phyloP scores from a whole-genome alignment of 2,329 filamentous ascomycete species.

The Neodidymelliopsis sp. region DNA sequence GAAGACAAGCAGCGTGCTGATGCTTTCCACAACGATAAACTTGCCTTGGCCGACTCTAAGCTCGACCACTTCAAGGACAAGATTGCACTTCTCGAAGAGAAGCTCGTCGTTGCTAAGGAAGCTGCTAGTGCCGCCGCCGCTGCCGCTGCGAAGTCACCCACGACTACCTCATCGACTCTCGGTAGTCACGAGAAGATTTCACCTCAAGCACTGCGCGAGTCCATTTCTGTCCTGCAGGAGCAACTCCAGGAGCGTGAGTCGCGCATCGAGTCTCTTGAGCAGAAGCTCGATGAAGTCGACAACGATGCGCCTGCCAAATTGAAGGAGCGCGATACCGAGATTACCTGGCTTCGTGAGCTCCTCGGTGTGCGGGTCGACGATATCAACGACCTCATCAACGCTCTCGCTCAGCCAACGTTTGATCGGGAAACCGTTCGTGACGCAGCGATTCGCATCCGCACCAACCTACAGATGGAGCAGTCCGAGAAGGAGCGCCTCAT shows the following conservation, averaged over 20 bases:
- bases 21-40: constrained; percentile 78
- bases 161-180: constrained; percentile 48
- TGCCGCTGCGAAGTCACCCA: constrained; percentile 62
- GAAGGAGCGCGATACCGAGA: constrained; percentile 91
- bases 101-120: constrained; percentile 86
- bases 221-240: constrained; percentile 94
- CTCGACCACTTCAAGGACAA: constrained; percentile 86
- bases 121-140: constrained; percentile 86
- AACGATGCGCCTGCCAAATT: constrained; percentile 82
- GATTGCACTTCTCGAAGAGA: constrained; percentile 84
- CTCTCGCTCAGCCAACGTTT: constrained; percentile 76
- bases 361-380: constrained; percentile 90
- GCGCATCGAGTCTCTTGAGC: constrained; percentile 86
- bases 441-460: constrained; percentile 88
- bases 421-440: constrained; percentile 84
- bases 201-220: constrained; percentile 91
- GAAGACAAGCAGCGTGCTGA: constrained; percentile 86
- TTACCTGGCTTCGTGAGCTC: constrained; percentile 92
- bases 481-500: constrained; percentile 89
- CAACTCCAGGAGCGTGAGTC: constrained; percentile 94
- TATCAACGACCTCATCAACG: constrained; percentile 86
- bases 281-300: constrained; percentile 71
- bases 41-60: constrained; percentile 84
- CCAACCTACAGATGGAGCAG: constrained; percentile 97
- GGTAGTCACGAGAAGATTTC: constrained; percentile 83